Evolutionary conservation across 176 grass and related monocot genomes (phyloP), one percentile per base, ranked within the genome.

Genomic region (Triticum turgidum): DNA sequence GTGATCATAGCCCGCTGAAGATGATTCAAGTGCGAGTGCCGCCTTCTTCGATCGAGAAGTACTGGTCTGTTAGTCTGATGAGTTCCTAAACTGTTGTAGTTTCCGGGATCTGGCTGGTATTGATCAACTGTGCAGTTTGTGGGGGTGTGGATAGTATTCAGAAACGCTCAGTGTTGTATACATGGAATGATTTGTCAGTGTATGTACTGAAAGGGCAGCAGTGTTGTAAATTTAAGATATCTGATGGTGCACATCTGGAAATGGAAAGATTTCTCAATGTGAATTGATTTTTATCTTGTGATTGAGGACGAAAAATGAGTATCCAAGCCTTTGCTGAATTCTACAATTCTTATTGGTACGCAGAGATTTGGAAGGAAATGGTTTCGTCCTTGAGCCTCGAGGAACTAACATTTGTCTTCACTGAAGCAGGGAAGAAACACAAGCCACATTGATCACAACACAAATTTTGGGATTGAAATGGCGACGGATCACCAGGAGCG

Each of bases 391-490:
- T 1, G 14, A 51, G 38, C 41, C 47, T 54, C 51, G 1, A 37
- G 24, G 38, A 39, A 39, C 38, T 39, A 11, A 21, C 13, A 29
- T 33, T 69, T 79, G 15, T 3, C n/a, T 69, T 69, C 32, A 11
- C 63, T 34, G 2, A 71, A 65, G 27, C 42, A 65, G 21, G 58
- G n/a, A 76, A 11, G 4, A 7, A 58, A 27, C 42, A 54, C 25
- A 14, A 70, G 7, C 27, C 73, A 35, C 56, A 54, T 59, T 3
- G 54, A 59, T 33, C 32, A 77, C 79, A 82, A 51, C 63, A 73
- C 69, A 81, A 68, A 37, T 77, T 21, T 78, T 77, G 51, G 71
- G 63, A 88, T 54, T 85, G 51, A 87, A 73, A 83, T 22, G 66
- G 33, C 42, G 33, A 77, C 49, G 9, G 22, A 69, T 82, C 73